Evolutionary conservation across 805 yeast genomes (phyloP).

Genomic region (Wickerhamiella hasegawae): DNA sequence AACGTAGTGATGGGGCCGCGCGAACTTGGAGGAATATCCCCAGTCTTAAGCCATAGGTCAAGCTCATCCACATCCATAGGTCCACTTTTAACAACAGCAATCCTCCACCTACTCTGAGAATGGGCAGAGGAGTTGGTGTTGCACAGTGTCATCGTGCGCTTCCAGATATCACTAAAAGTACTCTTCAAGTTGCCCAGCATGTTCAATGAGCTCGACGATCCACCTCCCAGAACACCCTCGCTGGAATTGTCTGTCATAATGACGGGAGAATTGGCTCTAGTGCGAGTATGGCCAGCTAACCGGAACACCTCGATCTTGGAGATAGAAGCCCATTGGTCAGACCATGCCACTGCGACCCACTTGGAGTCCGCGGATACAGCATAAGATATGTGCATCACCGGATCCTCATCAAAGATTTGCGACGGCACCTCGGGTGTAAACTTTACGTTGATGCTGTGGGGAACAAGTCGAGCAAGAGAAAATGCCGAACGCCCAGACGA

Average conservation of each 20-base stretch:
- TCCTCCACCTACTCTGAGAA: background rate
- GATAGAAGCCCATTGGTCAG: conserved; percentile 63
- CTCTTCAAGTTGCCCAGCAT: conserved; percentile 6
- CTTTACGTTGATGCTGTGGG: conserved; percentile 15
- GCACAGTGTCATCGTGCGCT: conserved; percentile 6
- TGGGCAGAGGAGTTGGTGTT: background rate
- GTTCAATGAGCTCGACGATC: background rate
- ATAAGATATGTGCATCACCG: conserved; percentile 72
- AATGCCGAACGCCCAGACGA: conserved; percentile 14
- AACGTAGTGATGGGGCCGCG: background rate
- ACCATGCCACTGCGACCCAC: conserved; percentile 83
- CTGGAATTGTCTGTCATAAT: background rate
- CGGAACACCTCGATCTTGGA: conserved; percentile 40
- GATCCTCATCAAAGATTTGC: conserved; percentile 40
- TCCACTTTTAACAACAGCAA: background rate
- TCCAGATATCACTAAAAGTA: conserved; percentile 12
- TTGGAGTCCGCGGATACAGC: conserved; percentile 64
- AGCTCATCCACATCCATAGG: background rate
- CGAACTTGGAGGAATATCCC: background rate
- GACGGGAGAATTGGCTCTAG: conserved; percentile 5
- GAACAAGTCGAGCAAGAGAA: conserved; percentile 22
- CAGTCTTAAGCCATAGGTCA: background rate
- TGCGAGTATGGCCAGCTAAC: conserved; percentile 8
- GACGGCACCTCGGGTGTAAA: conserved; percentile 8
- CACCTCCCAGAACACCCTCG: background rate